Conservation (phyloP, 768 basidiomycete genomes). For the Mycena vitilis region DNA sequence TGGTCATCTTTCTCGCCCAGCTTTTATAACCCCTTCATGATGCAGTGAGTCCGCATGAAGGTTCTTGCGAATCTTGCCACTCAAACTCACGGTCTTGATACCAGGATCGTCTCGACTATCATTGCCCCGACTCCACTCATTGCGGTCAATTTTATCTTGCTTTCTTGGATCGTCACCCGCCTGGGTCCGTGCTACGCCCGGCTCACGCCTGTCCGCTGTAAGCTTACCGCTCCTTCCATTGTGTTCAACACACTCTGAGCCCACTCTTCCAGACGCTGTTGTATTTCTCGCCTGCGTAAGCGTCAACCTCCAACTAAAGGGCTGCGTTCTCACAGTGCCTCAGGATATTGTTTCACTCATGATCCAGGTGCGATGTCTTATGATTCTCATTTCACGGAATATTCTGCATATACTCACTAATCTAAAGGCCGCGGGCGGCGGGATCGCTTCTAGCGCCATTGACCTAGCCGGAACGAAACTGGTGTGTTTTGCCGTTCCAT, state of each 20-base stretch:
- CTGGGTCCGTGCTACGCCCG: constrained; percentile 64
- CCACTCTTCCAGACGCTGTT: background rate
- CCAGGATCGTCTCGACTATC: constrained; percentile 57
- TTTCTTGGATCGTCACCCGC: constrained; percentile 55
- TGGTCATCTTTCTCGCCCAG: constrained; percentile 50
- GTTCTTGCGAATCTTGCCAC: too few species aligned
- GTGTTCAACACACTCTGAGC: background rate
- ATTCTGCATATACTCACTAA: too few species aligned
- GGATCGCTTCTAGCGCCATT: background rate
- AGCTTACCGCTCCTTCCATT: background rate
- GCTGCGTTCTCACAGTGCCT: background rate
- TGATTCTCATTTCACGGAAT: too few species aligned
- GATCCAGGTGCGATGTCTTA: background rate
- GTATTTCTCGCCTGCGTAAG: background rate
- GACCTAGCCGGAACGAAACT: background rate
- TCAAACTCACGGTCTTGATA: background rate
- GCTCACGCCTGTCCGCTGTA: constrained; percentile 54
- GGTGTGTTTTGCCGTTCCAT: background rate
- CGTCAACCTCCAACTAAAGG: background rate
- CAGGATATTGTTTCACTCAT: background rate
- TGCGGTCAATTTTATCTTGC: constrained; percentile 66
- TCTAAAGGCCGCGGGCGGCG: background rate
- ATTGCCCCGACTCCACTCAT: constrained; percentile 68
- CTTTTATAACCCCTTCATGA: constrained; percentile 46
- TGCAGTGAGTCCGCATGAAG: constrained; percentile 50